Conservation (phyloP, 192 early-diverging fungal species). For the Backusella luteola region DNA sequence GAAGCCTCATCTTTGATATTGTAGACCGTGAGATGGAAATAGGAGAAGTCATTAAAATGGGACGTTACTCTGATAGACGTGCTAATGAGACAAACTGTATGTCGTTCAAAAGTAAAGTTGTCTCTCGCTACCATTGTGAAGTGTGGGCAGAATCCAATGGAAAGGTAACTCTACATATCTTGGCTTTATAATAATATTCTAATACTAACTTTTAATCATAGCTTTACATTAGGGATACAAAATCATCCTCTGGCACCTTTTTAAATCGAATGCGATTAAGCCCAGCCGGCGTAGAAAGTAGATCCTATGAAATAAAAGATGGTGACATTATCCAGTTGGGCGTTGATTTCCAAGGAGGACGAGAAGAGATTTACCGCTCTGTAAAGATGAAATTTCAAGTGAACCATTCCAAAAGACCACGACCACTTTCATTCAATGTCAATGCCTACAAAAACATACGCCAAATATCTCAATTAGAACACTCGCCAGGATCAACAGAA, state of each 20-base stretch:
- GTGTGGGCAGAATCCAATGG: constrained; percentile 78
- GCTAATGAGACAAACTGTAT: constrained; percentile 53
- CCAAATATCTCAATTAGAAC: neutral
- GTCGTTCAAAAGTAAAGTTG: constrained; percentile 91
- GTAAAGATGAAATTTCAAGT: constrained; percentile 68
- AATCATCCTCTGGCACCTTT: constrained; percentile 86
- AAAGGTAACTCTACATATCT: constrained; percentile 11
- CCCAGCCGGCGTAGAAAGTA: constrained; percentile 70
- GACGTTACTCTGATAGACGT: constrained; percentile 71
- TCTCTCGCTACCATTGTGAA: constrained; percentile 89
- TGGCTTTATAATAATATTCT: neutral
- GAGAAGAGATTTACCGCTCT: constrained; percentile 80
- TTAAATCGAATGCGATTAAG: constrained; percentile 84
- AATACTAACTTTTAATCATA: constrained; percentile 22
- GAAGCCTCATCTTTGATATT: constrained; percentile 46
- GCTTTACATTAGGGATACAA: constrained; percentile 82
- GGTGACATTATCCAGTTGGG: constrained; percentile 85
- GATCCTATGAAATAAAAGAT: constrained; percentile 66
- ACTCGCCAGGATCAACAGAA: neutral
- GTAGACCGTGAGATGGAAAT: constrained; percentile 63
- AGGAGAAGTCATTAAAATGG: constrained; percentile 64
- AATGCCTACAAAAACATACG: constrained; percentile 28
- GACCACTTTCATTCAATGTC: constrained; percentile 47
- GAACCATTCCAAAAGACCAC: constrained; percentile 49
- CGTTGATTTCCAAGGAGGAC: constrained; percentile 80